phyloP scores from a whole-genome alignment of 139 green algal genomes.

The Picochlorum sp. region DNA sequence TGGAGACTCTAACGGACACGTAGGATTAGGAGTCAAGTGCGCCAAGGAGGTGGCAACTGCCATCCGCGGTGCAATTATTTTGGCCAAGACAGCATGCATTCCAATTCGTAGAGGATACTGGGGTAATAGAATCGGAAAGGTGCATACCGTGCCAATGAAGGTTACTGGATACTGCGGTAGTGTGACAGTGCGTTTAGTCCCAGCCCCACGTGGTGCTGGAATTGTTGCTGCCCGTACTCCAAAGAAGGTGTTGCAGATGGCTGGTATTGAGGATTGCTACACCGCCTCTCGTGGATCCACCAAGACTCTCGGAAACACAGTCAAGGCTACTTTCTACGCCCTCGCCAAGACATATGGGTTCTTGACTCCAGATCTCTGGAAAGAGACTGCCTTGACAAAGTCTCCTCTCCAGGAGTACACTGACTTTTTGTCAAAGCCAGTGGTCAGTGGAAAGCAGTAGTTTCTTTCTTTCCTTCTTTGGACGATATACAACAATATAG shows the following conservation, averaged over 20 bases:
- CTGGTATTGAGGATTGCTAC: conserved; percentile 99
- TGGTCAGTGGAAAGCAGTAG: conserved; percentile 20
- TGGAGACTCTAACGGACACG: conserved; percentile 96
- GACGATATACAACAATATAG: background rate
- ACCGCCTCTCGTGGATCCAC: conserved; percentile 86
- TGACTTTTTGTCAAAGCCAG: conserved; percentile 76
- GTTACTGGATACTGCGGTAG: conserved; percentile 94
- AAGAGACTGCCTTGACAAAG: conserved; percentile 87
- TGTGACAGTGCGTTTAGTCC: conserved; percentile 92
- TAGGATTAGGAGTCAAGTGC: conserved; percentile 98
- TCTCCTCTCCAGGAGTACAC: conserved; percentile 77
- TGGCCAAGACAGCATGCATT: conserved; percentile 91
- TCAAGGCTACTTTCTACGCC: conserved; percentile 75
- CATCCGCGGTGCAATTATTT: conserved; percentile 96
- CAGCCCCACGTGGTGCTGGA: conserved; percentile 91
- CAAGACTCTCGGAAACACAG: conserved; percentile 98
- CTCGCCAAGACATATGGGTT: conserved; percentile 85
- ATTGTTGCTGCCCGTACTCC: conserved; percentile 93
- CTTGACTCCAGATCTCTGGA: conserved; percentile 96
- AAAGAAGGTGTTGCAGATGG: conserved; percentile 99
- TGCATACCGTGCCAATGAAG: conserved; percentile 86
- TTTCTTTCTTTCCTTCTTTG: background rate
- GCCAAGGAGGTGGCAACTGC: conserved; percentile 97
- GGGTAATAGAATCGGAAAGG: conserved; percentile 95
- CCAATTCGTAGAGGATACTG: conserved; percentile 97